These are phyloP conservation scores for Vigna reflexopilosa DNA, from an alignment of 306 rosid genomes.

Conservation along the genomic window DNA sequence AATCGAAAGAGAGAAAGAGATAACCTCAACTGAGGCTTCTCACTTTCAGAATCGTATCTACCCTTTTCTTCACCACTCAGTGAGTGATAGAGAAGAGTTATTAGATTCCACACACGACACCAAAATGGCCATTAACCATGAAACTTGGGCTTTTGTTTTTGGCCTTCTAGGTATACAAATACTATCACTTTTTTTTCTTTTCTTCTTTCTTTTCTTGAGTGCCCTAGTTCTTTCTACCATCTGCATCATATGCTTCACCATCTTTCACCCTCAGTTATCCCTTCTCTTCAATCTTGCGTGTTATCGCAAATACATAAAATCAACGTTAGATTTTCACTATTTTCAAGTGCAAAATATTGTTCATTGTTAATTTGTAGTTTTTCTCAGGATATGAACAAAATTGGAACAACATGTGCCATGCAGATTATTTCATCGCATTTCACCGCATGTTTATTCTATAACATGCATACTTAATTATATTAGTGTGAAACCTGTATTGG, in stretches of 20 bases:
- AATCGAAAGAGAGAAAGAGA: conserved; percentile 28
- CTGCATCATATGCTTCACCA: no score
- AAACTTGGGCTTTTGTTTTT: conserved; percentile 58
- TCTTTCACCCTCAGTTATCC: no score
- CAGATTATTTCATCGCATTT: conserved; percentile 32
- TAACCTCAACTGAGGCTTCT: conserved; percentile 17
- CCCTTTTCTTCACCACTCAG: background rate
- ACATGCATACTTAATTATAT: background rate
- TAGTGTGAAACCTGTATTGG: background rate
- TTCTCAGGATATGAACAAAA: background rate
- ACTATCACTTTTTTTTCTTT: background rate
- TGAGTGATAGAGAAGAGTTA: background rate
- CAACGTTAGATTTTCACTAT: background rate
- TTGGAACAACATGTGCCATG: conserved; percentile 14
- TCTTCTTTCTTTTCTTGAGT: background rate
- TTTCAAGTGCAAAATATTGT: no score
- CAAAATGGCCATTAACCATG: conserved; percentile 57
- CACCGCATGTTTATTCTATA: background rate
- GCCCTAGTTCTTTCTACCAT: no score
- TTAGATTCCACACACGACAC: background rate
- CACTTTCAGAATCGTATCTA: background rate
- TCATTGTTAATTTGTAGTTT: no score
- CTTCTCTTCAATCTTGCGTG: background rate
- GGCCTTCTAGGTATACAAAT: conserved; percentile 74
- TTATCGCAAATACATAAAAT: background rate